Evolutionary conservation across 1,284 basidiomycete species (phyloP).

Genomic region (Puccinia brachypodii): DNA sequence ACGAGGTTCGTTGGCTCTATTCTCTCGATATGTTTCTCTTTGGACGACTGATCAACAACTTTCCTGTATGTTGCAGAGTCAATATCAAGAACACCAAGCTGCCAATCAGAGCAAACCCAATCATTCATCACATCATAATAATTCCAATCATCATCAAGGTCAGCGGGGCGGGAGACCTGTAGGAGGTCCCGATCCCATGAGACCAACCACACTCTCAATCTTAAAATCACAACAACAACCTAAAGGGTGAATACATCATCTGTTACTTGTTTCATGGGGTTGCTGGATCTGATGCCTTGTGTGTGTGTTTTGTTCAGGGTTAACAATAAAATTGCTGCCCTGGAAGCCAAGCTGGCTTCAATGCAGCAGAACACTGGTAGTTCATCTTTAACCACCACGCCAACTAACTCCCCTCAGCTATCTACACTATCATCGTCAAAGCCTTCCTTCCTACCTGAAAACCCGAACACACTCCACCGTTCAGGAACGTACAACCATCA

Average conservation of each 20-base stretch:
- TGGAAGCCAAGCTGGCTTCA: slow-evolving; percentile 88
- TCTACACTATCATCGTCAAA: slow-evolving; percentile 11
- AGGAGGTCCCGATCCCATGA: slow-evolving; percentile 65
- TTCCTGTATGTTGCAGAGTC: background rate
- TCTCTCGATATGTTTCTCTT: background rate
- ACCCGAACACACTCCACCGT: slow-evolving; percentile 12
- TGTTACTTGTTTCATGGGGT: slow-evolving; percentile 41
- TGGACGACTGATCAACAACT: background rate
- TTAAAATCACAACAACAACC: slow-evolving; percentile 70
- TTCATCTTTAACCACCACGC: background rate
- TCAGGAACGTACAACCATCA: background rate
- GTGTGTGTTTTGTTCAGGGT: slow-evolving; percentile 63
- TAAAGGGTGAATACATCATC: slow-evolving; percentile 62
- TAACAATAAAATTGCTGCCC: slow-evolving; percentile 82
- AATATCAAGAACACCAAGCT: slow-evolving; percentile 17
- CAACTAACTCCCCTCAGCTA: background rate
- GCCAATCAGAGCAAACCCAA: slow-evolving; percentile 17
- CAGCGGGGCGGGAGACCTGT: slow-evolving; percentile 57
- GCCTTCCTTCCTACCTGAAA: slow-evolving; percentile 42
- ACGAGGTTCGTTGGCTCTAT: slow-evolving; percentile 63
- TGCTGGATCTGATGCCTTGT: background rate
- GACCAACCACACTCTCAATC: slow-evolving; percentile 82
- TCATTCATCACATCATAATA: slow-evolving; percentile 18
- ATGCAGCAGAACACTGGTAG: slow-evolving; percentile 59
- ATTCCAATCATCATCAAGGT: slow-evolving; percentile 25